These are phyloP conservation scores for Hsuehochloa calcarea DNA, from an alignment of 176 grass and related monocot species.

Conservation along the genomic window DNA sequence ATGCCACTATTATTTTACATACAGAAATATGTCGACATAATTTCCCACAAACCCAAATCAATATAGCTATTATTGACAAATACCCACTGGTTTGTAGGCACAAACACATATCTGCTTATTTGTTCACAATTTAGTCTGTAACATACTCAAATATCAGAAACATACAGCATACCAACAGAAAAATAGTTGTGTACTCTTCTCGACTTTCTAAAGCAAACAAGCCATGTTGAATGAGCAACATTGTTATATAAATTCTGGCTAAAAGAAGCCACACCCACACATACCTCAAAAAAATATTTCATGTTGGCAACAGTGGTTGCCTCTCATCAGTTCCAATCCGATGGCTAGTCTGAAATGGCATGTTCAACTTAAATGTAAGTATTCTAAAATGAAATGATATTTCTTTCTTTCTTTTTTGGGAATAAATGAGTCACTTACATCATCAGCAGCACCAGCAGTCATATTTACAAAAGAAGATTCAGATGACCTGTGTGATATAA, in stretches of 20 bases:
- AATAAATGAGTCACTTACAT: conserved; percentile 47
- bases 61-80: not conserved
- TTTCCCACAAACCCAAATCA: not conserved
- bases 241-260: not conserved
- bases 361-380: conserved; percentile 6
- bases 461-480: conserved; percentile 98
- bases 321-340: conserved; percentile 71
- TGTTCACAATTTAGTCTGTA: not conserved
- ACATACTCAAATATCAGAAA: conserved; percentile 7
- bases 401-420: not conserved
- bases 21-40: not conserved
- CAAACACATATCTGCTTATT: not conserved
- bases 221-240: not conserved
- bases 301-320: conserved; percentile 77
- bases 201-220: conserved; percentile 12
- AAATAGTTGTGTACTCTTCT: not conserved
- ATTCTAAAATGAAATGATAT: not conserved
- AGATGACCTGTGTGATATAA: conserved; percentile 62
- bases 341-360: conserved; percentile 60
- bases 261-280: not conserved
- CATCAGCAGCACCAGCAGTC: conserved; percentile 86
- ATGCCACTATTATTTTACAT: conserved; percentile 3
- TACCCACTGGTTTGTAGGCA: not conserved
- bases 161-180: not conserved
- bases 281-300: conserved; percentile 50